Base-by-base conservation (phyloP, 805 yeast species). In the Sugiyamaella valdiviana region DNA sequence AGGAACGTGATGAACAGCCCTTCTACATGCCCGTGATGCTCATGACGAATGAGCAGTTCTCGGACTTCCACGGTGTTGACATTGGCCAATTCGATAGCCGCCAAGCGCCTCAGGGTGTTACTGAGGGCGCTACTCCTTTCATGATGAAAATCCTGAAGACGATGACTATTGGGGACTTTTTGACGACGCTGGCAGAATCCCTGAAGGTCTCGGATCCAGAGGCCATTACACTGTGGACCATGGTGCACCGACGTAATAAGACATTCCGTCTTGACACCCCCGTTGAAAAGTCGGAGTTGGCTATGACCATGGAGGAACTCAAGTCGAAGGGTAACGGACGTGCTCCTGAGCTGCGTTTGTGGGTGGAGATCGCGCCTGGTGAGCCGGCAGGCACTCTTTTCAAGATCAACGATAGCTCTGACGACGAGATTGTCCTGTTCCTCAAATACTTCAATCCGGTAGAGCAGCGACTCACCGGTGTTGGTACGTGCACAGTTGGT, bases 1-100 rank as follows among this genome's bases (percentile, higher is more conserved):
- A 75, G 53, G 86, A 84, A 53, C 69, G 74, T 39, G 87, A 82
- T 53, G 97, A 91, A 60, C 80, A 78, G 68, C 86, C 80, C 58
- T 61, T 80, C 20, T 83, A 79, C 59, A 69, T 76, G 39, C 75
- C 74, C 45, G 74, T 86, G 45, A 75, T 78, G 45, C 65, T 87
- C 24, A 78, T 77, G 50, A 74, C 85, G 0, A 62, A 70, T 36
- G 62, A 70, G 1, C 76, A 79, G 38, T 83, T 86, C 57, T 66
- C 69, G 48, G 68, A 76, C 46, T 82, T 77, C 59, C 73, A 78
- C 58, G 95, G 95, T 0, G 82, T 85, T 60, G 96, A 89, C 63
- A 61, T 84, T 14, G 86, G 82, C 10, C 82, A 87, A 3, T 85
- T 85, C 70, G 75, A 77, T 12, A 61, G 59, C 3, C 65, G 64